Evolutionary conservation across 1,139 yeast species (phyloP).

Genomic region (Suhomyces chickasaworum): DNA sequence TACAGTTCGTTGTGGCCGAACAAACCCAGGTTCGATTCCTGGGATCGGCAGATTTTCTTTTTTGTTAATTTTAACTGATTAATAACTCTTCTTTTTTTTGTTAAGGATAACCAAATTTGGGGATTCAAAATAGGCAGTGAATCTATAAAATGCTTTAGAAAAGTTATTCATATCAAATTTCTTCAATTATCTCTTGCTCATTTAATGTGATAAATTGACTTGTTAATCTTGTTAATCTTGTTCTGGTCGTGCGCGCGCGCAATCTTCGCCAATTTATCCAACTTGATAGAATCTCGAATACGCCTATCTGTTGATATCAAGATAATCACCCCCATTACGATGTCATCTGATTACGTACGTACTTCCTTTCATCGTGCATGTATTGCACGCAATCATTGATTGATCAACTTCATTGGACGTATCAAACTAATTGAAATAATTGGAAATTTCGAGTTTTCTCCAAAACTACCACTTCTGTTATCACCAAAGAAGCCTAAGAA

Average conservation of each 20-base stretch:
- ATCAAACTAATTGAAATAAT: background rate
- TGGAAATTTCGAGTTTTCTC: background rate
- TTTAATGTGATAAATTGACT: background rate
- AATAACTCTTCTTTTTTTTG: too few species aligned
- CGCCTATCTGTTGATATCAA: slow-evolving; percentile 3
- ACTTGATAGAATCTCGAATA: background rate
- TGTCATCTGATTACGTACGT: slow-evolving; percentile 14
- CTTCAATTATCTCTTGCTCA: too few species aligned
- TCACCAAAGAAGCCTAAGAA: too few species aligned
- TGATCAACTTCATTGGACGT: background rate
- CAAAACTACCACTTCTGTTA: too few species aligned
- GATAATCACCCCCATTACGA: slow-evolving; percentile 3
- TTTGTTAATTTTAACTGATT: background rate
- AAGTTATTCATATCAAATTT: too few species aligned
- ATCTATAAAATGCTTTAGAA: too few species aligned
- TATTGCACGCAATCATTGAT: background rate
- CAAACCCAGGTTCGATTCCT: slow-evolving; percentile 50
- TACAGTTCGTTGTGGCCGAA: slow-evolving; percentile 51
- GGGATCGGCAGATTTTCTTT: slow-evolving; percentile 40
- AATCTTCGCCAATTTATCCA: slow-evolving; percentile 7
- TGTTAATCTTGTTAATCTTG: background rate
- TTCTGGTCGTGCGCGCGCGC: slow-evolving; percentile 9
- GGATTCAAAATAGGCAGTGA: too few species aligned
- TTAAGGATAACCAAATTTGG: too few species aligned
- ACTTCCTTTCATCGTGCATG: background rate